Base-by-base conservation (phyloP, 257 asterid genomes). In the Schizonepeta tenuifolia region DNA sequence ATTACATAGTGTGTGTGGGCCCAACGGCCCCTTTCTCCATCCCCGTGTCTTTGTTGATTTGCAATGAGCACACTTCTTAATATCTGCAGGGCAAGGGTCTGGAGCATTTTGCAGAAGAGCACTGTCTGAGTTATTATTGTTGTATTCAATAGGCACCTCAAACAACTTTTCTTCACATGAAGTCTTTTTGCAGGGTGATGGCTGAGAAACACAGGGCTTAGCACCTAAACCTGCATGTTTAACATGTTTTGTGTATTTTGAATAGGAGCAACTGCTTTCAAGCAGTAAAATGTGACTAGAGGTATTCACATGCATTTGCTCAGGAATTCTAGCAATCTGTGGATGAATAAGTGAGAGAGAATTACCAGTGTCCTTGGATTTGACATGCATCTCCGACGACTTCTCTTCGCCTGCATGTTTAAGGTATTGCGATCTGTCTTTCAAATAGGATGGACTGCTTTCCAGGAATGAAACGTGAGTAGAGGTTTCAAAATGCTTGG, bases 11-110 rank as follows among this genome's bases (percentile, higher is more conserved):
- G 91, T 88, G 83, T 77, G 83, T 2, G 86, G 95, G 74, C 53
- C 53, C 53, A 76, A 36, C 0, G 98, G 96, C 13, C 96, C 98
- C 82, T 81, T 87, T 44, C 96, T 80, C 96, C 98, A 92, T 60
- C 83, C 92, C 6, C 96, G 93, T 0, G 96, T 89, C 82, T 78
- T 80, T 40, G 92, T 83, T 36, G 85, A 82, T 77, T 85, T 81
- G 35, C 98, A 92, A 71, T 92, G 98, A 49, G 87, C 65, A 84
- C 98, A 92, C 75, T 81, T 86, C 61, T 81, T 84, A 6, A 66
- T 26, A 2, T 54, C 70, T 10, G 35, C 53, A 9, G 72, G 65
- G 13, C 78, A 44, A 26, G 64, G 66, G 53, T 49, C 44, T 67
- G 70, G 63, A 74, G 56, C 7, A 47, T 14, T n/a, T 5, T 47